Percentiles rank a stretch among this genome's conserved stretches.
phyloP scores from a whole-genome alignment of 768 basidiomycete species.

The Tulasnella sp. region DNA sequence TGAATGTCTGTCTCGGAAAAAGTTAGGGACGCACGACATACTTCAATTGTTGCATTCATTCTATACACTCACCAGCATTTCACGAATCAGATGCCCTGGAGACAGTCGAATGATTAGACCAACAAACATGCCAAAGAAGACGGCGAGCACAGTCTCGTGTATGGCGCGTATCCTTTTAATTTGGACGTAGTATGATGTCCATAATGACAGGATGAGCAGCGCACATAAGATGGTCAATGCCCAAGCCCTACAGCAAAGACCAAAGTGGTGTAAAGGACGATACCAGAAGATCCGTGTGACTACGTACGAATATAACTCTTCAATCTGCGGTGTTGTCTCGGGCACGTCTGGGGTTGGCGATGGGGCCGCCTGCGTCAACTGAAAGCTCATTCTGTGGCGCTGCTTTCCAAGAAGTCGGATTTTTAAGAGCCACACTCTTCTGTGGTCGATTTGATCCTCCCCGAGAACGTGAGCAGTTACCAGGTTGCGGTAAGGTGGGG shows the following conservation, averaged over 20 bases:
- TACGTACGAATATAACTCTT: conserved; percentile 19
- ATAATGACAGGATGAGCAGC: conserved; percentile 85
- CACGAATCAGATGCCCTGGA: conserved; percentile 87
- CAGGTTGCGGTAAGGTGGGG: not conserved
- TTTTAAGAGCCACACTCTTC: too few relatives aligned
- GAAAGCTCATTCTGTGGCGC: conserved; percentile 2
- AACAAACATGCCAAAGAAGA: conserved; percentile 93
- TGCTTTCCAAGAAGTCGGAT: too few relatives aligned
- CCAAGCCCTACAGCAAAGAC: conserved; percentile 67
- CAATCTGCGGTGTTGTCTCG: conserved; percentile 15
- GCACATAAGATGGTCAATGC: conserved; percentile 87
- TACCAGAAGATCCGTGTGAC: too few relatives aligned
- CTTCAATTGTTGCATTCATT: conserved; percentile 8
- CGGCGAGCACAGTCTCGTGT: conserved; percentile 92
- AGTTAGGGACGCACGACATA: not conserved
- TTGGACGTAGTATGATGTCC: conserved; percentile 96
- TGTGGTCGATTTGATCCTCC: too few relatives aligned
- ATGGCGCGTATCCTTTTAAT: conserved; percentile 91
- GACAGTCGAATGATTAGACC: conserved; percentile 82
- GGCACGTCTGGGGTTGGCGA: not conserved
- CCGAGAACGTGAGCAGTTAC: too few relatives aligned
- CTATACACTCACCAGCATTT: conserved; percentile 78
- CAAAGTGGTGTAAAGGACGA: too few relatives aligned
- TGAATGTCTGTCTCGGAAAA: conserved; percentile 67
- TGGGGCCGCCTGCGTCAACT: not conserved